Evolutionary conservation across 352 stramenopile genomes (phyloP).

Genomic region (Globisporangium abappressorium): DNA sequence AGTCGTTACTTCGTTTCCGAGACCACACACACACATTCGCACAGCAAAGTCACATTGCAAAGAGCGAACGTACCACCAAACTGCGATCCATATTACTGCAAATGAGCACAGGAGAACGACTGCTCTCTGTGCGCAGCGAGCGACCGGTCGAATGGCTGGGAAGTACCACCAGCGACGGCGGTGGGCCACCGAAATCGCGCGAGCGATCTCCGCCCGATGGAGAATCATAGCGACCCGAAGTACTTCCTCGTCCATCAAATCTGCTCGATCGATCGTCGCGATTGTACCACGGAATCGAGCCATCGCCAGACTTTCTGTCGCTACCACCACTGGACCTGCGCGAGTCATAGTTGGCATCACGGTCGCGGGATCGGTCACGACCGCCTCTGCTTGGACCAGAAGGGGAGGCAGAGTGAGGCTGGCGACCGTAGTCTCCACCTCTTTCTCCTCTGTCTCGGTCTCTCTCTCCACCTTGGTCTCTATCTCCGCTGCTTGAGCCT

Average conservation of each 20-base stretch:
- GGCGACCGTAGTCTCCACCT: slow-evolving; percentile 6
- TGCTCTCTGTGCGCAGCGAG: slow-evolving; percentile 50
- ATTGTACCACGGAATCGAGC: neutral
- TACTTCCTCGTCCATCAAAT: neutral
- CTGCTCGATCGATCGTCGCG: slow-evolving; percentile 19
- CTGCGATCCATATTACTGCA: slow-evolving; percentile 79
- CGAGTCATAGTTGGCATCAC: slow-evolving; percentile 5
- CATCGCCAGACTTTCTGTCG: neutral
- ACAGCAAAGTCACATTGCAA: neutral
- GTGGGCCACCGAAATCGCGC: slow-evolving; percentile 19
- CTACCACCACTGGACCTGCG: neutral
- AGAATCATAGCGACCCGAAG: slow-evolving; percentile 1
- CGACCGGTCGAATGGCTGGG: slow-evolving; percentile 64
- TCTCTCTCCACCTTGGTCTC: neutral
- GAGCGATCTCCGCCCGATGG: slow-evolving; percentile 3
- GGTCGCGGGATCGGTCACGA: slow-evolving; percentile 5
- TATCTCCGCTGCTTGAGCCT: neutral
- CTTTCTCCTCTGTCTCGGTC: neutral
- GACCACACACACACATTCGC: neutral
- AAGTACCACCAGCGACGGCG: slow-evolving; percentile 18
- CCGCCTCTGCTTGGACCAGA: neutral
- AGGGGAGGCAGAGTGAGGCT: neutral
- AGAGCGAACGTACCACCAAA: slow-evolving; percentile 44
- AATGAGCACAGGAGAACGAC: slow-evolving; percentile 68
- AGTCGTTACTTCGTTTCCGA: neutral